These are phyloP conservation scores for Penicillium sp. DNA, from an alignment of 2,329 filamentous ascomycete genomes.

Conservation along the genomic window DNA sequence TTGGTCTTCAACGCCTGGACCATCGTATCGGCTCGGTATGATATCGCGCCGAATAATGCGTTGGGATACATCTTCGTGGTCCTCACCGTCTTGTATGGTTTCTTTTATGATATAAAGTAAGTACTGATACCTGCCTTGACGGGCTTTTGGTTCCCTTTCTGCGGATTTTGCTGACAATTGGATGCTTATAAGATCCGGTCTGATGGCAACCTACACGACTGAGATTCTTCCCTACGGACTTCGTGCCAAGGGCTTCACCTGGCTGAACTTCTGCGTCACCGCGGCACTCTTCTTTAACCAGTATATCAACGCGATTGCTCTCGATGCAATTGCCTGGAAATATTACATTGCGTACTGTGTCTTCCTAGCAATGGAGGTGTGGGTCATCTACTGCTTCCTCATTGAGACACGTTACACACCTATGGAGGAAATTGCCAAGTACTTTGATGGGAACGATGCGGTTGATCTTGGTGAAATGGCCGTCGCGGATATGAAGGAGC, in stretches of 20 bases:
- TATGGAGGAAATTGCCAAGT: constrained; percentile 36
- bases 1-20: constrained; percentile 42
- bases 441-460: constrained; percentile 24
- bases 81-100: constrained; percentile 43
- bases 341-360: constrained; percentile 36
- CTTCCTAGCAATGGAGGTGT: constrained; percentile 26
- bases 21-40: constrained; percentile 35
- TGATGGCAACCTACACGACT: constrained; percentile 37
- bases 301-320: constrained; percentile 25
- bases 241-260: constrained; percentile 45
- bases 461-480: background rate
- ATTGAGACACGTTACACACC: constrained; percentile 30
- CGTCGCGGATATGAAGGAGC: background rate
- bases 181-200: constrained; percentile 23
- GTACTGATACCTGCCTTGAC: background rate
- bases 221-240: constrained; percentile 48
- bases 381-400: constrained; percentile 35
- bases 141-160: background rate
- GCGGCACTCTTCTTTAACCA: constrained; percentile 28
- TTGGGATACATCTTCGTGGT: constrained; percentile 39
- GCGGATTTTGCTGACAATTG: background rate
- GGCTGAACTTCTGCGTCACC: constrained; percentile 26
- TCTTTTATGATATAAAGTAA: constrained; percentile 37
- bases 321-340: constrained; percentile 30
- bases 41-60: constrained; percentile 24